Percentiles rank a stretch among this genome's conserved stretches.
phyloP scores from a whole-genome alignment of 257 asterid species.

The Petunia axillaris region DNA sequence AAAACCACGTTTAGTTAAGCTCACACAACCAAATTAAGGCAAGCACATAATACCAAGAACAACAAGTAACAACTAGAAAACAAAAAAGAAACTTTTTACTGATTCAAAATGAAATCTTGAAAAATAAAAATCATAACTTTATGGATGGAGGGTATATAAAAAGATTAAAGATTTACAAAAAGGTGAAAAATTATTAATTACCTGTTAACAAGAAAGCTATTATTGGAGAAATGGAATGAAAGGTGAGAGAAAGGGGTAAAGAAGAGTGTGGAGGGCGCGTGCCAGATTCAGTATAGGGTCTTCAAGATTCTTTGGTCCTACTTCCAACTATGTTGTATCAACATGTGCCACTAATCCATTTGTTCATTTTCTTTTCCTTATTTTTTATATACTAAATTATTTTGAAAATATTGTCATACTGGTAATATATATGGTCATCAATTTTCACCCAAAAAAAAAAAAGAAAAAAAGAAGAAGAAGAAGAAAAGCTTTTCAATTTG shows the following conservation, averaged over 20 bases:
- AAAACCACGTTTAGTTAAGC: background rate
- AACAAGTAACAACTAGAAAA: background rate
- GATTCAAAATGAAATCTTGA: background rate
- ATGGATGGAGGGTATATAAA: background rate
- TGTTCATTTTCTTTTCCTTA: no score
- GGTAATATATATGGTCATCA: no score
- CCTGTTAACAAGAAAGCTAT: background rate
- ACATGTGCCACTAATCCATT: background rate
- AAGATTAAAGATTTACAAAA: background rate
- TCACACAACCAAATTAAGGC: background rate
- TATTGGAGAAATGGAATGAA: background rate
- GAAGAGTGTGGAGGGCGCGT: slow-evolving; percentile 63
- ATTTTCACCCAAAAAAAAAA: no score
- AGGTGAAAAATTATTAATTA: background rate
- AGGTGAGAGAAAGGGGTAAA: background rate
- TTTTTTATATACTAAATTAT: no score
- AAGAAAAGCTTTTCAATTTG: no score
- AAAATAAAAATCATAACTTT: background rate
- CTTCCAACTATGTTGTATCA: background rate
- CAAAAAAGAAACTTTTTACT: background rate
- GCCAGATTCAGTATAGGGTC: slow-evolving; percentile 29
- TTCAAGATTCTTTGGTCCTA: slow-evolving; percentile 7
- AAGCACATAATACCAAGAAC: background rate
- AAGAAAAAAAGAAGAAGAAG: no score
- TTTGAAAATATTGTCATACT: no score